These are phyloP conservation scores for Anthracocystis walkeri DNA, from an alignment of 1,284 basidiomycete genomes.

Conservation along the genomic window DNA sequence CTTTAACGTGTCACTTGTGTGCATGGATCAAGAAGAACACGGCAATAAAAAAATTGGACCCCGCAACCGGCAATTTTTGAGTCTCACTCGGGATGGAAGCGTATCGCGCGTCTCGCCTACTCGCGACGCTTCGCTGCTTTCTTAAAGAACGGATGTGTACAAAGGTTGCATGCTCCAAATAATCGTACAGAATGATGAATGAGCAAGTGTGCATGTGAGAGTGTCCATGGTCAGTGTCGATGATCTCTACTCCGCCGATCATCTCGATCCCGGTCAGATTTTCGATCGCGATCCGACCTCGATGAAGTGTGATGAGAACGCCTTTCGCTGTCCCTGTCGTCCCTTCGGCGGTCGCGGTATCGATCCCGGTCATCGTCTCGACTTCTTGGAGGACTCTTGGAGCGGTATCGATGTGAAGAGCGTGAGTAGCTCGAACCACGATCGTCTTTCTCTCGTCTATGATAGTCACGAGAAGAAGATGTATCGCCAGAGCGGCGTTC, in stretches of 20 bases:
- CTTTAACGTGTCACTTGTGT: not conserved
- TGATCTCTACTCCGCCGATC: conserved; percentile 19
- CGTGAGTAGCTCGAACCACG: conserved; percentile 46
- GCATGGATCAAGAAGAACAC: conserved; percentile 20
- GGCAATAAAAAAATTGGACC: conserved; percentile 13
- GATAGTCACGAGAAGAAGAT: conserved; percentile 28
- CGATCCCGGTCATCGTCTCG: conserved; percentile 43
- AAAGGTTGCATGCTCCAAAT: not conserved
- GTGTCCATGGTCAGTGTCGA: conserved; percentile 17
- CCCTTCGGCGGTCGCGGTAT: conserved; percentile 28
- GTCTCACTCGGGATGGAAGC: not conserved
- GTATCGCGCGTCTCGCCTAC: conserved; percentile 21
- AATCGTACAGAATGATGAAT: conserved; percentile 1
- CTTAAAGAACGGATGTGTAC: not conserved
- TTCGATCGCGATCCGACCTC: conserved; percentile 48
- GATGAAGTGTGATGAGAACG: conserved; percentile 25
- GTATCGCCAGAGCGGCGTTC: conserved; percentile 14
- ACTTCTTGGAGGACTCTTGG: conserved; percentile 17
- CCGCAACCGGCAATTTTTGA: not conserved
- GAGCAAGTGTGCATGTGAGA: not conserved
- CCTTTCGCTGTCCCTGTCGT: conserved; percentile 12
- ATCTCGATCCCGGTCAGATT: conserved; percentile 35
- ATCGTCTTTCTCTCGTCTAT: conserved; percentile 44
- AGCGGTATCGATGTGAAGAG: conserved; percentile 24
- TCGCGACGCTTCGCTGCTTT: not conserved